These are phyloP conservation scores for Daldinia sp. DNA, from an alignment of 2,329 filamentous ascomycete species.

Conservation along the genomic window DNA sequence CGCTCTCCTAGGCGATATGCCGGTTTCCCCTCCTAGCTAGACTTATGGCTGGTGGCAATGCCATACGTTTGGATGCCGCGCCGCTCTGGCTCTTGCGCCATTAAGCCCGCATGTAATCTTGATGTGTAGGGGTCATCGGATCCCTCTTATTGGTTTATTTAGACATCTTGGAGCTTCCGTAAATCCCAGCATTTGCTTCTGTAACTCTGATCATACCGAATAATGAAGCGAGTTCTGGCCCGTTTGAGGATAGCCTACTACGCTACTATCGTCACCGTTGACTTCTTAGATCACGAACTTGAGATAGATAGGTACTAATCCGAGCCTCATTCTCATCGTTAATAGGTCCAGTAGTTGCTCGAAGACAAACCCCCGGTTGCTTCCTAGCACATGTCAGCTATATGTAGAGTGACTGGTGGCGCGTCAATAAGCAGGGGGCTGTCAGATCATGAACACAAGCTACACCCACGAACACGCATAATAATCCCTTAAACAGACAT, in stretches of 20 bases:
- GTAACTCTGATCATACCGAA: slow-evolving; percentile 4
- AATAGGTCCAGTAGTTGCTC: background rate
- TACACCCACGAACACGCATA: slow-evolving; percentile 24
- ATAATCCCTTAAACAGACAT: slow-evolving; percentile 33
- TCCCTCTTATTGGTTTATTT: slow-evolving; percentile 1
- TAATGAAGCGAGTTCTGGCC: slow-evolving; percentile 5
- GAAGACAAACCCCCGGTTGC: background rate
- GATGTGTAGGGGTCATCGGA: background rate
- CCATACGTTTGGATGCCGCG: slow-evolving; percentile 19
- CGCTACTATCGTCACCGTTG: slow-evolving; percentile 11
- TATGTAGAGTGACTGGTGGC: slow-evolving; percentile 8
- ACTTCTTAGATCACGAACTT: slow-evolving; percentile 23
- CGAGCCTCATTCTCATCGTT: slow-evolving; percentile 22
- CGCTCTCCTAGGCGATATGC: slow-evolving; percentile 13
- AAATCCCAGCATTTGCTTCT: slow-evolving; percentile 6
- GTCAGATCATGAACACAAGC: slow-evolving; percentile 33
- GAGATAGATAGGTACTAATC: slow-evolving; percentile 6
- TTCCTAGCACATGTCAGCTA: slow-evolving; percentile 13
- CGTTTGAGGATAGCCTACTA: slow-evolving; percentile 10
- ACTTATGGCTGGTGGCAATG: slow-evolving; percentile 16
- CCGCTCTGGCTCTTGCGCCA: slow-evolving; percentile 17
- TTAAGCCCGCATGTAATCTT: slow-evolving; percentile 2
- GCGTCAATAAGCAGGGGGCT: slow-evolving; percentile 19
- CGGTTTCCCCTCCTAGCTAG: slow-evolving; percentile 17
- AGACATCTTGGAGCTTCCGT: background rate